phyloP scores from a whole-genome alignment of 2,329 filamentous ascomycete genomes.

The Trichoderma sp. region DNA sequence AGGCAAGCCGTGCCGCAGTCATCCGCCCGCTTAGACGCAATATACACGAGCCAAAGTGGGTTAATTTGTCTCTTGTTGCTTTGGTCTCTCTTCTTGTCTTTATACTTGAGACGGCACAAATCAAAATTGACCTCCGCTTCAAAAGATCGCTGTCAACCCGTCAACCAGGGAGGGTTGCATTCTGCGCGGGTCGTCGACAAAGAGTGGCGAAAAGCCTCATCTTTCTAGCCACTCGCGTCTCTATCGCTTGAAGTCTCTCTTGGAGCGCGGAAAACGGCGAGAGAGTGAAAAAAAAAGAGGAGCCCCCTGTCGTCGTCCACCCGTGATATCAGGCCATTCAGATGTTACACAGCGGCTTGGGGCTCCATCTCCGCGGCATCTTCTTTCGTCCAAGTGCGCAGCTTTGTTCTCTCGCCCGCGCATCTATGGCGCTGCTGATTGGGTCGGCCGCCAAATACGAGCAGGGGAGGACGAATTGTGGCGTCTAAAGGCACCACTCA shows the following conservation, averaged over 20 bases:
- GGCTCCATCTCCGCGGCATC: slow-evolving; percentile 13
- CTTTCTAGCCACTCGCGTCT: not conserved
- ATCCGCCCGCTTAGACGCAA: not conserved
- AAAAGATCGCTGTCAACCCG: not conserved
- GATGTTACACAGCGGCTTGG: not conserved
- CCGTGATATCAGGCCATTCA: not conserved
- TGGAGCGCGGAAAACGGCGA: not conserved
- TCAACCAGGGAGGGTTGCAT: slow-evolving; percentile 14
- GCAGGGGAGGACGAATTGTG: not conserved
- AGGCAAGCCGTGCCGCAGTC: not conserved
- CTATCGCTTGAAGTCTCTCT: not conserved
- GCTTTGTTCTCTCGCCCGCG: slow-evolving; percentile 10
- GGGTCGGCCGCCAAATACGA: not conserved
- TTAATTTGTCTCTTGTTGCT: not conserved
- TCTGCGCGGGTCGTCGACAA: slow-evolving; percentile 4
- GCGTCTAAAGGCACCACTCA: slow-evolving; percentile 13
- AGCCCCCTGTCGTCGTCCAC: not conserved
- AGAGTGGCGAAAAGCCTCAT: not conserved
- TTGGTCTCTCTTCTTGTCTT: not conserved
- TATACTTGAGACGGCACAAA: not conserved
- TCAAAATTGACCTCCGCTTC: not conserved
- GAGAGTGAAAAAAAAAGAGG: not conserved
- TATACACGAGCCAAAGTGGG: not conserved
- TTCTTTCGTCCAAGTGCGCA: not conserved
- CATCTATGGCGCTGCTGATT: slow-evolving; percentile 18